These are phyloP conservation scores for Carallia brachiata DNA, from an alignment of 345 rosid genomes.

Conservation along the genomic window DNA sequence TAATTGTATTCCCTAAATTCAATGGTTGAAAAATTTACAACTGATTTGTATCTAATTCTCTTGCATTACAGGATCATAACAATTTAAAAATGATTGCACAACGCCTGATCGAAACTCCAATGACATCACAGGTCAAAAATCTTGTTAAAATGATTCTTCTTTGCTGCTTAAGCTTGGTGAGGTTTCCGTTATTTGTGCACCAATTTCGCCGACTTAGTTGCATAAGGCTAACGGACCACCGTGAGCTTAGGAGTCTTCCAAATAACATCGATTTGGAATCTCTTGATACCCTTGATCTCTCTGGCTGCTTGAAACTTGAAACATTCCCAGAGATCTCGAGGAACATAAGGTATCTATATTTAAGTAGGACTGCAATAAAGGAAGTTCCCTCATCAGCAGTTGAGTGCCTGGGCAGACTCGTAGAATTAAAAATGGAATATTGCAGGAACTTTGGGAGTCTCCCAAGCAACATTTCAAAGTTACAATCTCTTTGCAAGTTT, in stretches of 20 bases:
- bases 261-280: conserved; percentile 3
- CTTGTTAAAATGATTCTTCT: neutral
- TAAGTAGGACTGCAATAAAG: conserved; percentile 12
- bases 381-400: neutral
- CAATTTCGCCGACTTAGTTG: neutral
- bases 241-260: conserved; percentile 1
- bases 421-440: neutral
- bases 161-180: neutral
- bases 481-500: neutral
- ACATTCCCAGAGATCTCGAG: conserved; percentile 9
- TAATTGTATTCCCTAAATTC: neutral
- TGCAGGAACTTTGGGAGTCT: neutral
- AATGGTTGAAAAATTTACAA: neutral
- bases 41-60: neutral
- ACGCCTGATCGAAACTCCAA: too few relatives aligned
- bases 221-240: neutral
- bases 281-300: neutral
- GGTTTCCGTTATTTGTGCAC: neutral
- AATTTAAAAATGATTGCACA: too few relatives aligned
- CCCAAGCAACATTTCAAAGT: neutral
- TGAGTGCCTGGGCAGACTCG: neutral
- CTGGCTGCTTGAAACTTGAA: conserved; percentile 6
- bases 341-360: neutral
- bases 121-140: too few relatives aligned
- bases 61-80: neutral